These are phyloP conservation scores for Kluyveromyces siamensis DNA, from an alignment of 805 yeast species.

Conservation along the genomic window DNA sequence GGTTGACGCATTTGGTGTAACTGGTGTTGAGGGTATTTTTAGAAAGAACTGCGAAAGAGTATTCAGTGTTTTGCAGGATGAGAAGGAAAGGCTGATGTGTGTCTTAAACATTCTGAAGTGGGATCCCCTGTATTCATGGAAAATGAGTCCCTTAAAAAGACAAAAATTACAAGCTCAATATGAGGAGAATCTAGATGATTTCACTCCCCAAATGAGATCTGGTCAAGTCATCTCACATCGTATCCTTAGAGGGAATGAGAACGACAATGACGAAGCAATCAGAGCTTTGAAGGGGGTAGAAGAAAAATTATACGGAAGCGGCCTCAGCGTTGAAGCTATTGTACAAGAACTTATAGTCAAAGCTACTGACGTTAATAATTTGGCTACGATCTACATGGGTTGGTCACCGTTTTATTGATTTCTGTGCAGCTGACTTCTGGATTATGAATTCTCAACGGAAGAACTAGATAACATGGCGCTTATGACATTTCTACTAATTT, in stretches of 20 bases:
- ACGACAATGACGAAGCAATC: constrained; percentile 63
- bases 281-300: constrained; percentile 68
- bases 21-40: constrained; percentile 77
- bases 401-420: constrained; percentile 68
- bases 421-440: not conserved
- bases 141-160: constrained; percentile 64
- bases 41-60: constrained; percentile 65
- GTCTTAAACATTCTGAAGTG: constrained; percentile 78
- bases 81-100: constrained; percentile 63
- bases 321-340: constrained; percentile 72
- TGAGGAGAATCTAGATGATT: constrained; percentile 12
- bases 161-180: constrained; percentile 40
- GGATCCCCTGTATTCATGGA: constrained; percentile 93
- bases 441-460: no score
- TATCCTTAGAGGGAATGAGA: constrained; percentile 8
- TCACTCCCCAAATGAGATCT: constrained; percentile 11
- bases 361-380: constrained; percentile 58
- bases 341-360: constrained; percentile 73
- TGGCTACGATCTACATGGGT: constrained; percentile 72
- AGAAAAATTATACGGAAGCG: constrained; percentile 56
- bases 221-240: constrained; percentile 6
- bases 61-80: constrained; percentile 53
- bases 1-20: constrained; percentile 85
- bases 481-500: not conserved
- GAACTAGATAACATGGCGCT: not conserved